Conservation (phyloP, 441 rosid genomes). For the Syzygium syzygioides region DNA sequence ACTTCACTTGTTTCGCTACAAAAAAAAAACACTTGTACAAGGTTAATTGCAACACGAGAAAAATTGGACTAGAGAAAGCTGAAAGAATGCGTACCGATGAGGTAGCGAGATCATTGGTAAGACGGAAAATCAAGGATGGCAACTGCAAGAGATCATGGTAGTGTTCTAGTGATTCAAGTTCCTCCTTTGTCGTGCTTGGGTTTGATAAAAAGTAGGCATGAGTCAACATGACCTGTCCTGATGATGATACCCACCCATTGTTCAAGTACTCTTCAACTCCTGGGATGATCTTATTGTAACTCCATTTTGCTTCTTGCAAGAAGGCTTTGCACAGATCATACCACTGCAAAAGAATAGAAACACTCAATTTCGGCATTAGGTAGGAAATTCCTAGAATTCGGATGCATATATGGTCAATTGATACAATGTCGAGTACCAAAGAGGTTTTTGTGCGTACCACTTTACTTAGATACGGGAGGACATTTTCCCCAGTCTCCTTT, state of each 20-base stretch:
- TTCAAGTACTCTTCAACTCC: constrained; percentile 26
- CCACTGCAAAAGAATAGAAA: constrained; percentile 20
- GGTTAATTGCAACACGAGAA: not conserved
- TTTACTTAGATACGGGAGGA: constrained; percentile 21
- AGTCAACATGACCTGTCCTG: constrained; percentile 22
- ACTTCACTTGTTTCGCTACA: not conserved
- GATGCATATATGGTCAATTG: not conserved
- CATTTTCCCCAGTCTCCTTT: constrained; percentile 10
- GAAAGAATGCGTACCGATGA: constrained; percentile 19
- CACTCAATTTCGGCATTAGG: not conserved
- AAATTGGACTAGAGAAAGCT: not conserved
- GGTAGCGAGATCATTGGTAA: constrained; percentile 32
- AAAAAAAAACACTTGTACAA: not conserved
- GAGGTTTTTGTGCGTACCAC: constrained; percentile 5
- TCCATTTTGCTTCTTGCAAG: constrained; percentile 41
- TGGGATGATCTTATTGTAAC: constrained; percentile 13
- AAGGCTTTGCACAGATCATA: constrained; percentile 32
- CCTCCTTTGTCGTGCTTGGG: not conserved
- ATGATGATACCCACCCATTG: constrained; percentile 35
- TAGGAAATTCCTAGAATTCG: not conserved
- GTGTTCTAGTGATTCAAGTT: constrained; percentile 3
- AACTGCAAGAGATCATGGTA: constrained; percentile 19
- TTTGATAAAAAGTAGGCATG: constrained; percentile 24
- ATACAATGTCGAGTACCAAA: too few relatives aligned
- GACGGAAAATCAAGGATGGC: constrained; percentile 33